These are phyloP conservation scores for Malus hybrid DNA, from an alignment of 331 rosid species.

Conservation along the genomic window DNA sequence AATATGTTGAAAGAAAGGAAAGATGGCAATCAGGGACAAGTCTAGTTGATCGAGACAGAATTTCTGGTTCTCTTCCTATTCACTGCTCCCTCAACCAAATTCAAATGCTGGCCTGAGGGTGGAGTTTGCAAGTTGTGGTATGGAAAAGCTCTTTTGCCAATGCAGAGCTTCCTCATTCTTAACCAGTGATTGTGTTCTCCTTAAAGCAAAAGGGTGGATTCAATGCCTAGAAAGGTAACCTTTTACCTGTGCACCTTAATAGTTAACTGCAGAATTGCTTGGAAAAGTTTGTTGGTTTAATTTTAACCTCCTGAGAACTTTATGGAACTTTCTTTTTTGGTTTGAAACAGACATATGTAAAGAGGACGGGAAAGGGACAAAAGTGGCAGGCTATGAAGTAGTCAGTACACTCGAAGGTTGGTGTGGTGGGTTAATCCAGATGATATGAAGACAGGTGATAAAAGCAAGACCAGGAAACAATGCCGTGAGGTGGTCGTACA, in stretches of 20 bases:
- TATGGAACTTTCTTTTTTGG: neutral
- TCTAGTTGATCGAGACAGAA: neutral
- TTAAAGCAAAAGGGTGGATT: neutral
- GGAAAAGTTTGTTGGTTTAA: too few relatives aligned
- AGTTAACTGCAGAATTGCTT: too few relatives aligned
- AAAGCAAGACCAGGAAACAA: neutral
- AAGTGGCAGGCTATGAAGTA: neutral
- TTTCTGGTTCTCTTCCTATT: neutral
- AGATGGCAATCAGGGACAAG: neutral
- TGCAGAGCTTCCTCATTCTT: neutral
- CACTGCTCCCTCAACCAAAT: neutral
- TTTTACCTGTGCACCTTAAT: neutral
- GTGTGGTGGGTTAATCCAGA: neutral
- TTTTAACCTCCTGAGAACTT: neutral
- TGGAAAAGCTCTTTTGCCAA: neutral
- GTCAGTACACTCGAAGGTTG: neutral
- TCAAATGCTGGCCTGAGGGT: neutral
- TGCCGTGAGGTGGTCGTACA: neutral
- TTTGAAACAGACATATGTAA: neutral
- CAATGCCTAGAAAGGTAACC: neutral
- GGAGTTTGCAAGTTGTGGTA: neutral
- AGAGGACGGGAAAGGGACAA: neutral
- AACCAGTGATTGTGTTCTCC: neutral
- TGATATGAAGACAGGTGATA: neutral
- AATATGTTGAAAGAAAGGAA: conserved; percentile 1